A percentile compares a stretch with the other conserved stretches of the same genome.
Conservation (phyloP, 495 filamentous ascomycete genomes). For the Lophiostoma macrostomum region DNA sequence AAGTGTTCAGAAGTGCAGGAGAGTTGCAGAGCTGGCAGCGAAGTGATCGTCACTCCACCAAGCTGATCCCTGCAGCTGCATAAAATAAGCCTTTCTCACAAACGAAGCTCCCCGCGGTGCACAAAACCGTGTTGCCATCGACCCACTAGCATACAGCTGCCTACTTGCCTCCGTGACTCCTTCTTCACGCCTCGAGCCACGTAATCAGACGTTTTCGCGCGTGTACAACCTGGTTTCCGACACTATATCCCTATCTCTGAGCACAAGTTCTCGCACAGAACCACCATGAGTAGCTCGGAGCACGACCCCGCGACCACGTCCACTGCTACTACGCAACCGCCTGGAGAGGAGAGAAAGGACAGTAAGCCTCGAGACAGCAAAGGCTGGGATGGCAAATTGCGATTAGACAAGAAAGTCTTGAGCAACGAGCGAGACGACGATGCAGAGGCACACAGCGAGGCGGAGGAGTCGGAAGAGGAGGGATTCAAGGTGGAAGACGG, state of each 20-base stretch:
- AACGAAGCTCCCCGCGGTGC: not conserved
- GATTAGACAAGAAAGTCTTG: slow-evolving; percentile 63
- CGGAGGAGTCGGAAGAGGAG: slow-evolving; percentile 65
- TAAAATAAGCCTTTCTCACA: not conserved
- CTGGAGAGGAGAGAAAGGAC: slow-evolving; percentile 2
- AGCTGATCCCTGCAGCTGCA: not conserved
- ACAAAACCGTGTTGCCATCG: not conserved
- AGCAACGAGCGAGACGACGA: slow-evolving; percentile 74
- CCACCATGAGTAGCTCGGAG: slow-evolving; percentile 7
- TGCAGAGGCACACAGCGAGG: slow-evolving; percentile 73
- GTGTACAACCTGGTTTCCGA: not conserved
- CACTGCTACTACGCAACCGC: not conserved
- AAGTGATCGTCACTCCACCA: not conserved
- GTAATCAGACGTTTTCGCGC: not conserved
- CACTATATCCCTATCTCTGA: not conserved
- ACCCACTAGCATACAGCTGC: not conserved
- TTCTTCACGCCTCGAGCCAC: not conserved
- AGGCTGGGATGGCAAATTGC: slow-evolving; percentile 92
- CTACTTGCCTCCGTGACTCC: not conserved
- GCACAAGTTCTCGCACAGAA: not conserved
- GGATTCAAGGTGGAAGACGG: too few relatives aligned
- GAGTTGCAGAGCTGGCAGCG: too few relatives aligned
- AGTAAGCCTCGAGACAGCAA: slow-evolving; percentile 50
- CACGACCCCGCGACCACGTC: slow-evolving; percentile 12
- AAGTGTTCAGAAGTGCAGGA: too few relatives aligned